These are phyloP conservation scores for Pseudomassariella vexata DNA, from an alignment of 2,329 filamentous ascomycete genomes.

Conservation along the genomic window DNA sequence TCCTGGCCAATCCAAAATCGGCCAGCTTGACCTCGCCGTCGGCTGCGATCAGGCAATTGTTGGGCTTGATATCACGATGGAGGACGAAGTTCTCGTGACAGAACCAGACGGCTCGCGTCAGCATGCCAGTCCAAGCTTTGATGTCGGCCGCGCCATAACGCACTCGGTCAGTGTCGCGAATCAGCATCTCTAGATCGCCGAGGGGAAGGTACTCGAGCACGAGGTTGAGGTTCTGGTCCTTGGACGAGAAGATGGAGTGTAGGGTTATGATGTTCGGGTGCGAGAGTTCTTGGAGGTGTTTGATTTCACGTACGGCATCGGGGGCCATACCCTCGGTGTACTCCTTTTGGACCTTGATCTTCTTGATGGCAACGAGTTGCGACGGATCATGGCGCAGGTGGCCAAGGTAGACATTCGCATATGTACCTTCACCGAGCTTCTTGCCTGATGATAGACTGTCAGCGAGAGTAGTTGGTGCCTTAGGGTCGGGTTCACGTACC, in stretches of 20 bases:
- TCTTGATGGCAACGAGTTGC: conserved; percentile 83
- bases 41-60: conserved; percentile 91
- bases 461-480: conserved; percentile 1
- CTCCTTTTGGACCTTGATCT: conserved; percentile 81
- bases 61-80: conserved; percentile 97
- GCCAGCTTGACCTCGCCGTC: conserved; percentile 93
- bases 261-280: conserved; percentile 96
- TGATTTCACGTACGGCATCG: conserved; percentile 92
- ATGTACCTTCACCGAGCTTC: conserved; percentile 93
- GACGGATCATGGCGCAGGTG: conserved; percentile 68
- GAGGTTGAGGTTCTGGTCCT: conserved; percentile 92
- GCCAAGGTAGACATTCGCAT: conserved; percentile 90
- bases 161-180: conserved; percentile 73
- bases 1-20: conserved; percentile 91
- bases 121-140: conserved; percentile 98
- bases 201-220: conserved; percentile 90
- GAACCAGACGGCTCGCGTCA: conserved; percentile 89
- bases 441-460: conserved; percentile 49
- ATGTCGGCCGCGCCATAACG: conserved; percentile 85
- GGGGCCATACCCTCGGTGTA: conserved; percentile 89
- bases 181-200: conserved; percentile 93
- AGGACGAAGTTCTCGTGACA: conserved; percentile 92
- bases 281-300: conserved; percentile 86
- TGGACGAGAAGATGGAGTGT: conserved; percentile 88
- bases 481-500: conserved; percentile 37